A percentile compares a stretch with the other conserved stretches of the same genome.
Conservation (phyloP, 73 alveolate genomes). For the Paramecium primaurelia region DNA sequence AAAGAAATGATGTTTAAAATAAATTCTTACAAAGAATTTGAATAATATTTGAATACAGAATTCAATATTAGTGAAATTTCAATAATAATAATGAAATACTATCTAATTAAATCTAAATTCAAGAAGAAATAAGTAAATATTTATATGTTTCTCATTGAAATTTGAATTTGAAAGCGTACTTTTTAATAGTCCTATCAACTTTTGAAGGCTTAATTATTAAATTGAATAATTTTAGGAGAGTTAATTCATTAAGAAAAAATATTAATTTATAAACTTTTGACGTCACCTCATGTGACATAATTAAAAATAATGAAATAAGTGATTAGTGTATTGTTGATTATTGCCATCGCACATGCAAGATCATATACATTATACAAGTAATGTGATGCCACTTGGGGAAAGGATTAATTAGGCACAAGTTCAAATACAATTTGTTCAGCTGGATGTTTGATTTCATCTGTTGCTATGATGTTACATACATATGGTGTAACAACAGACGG, state of each 20-base stretch:
- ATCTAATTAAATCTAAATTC: too few relatives aligned
- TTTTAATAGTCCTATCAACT: background rate
- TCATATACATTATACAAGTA: constrained; percentile 54
- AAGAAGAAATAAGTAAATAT: too few relatives aligned
- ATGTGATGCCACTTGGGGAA: constrained; percentile 62
- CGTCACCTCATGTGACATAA: background rate
- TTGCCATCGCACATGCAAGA: constrained; percentile 52
- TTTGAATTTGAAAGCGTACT: background rate
- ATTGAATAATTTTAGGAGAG: too few relatives aligned
- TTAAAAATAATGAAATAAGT: constrained; percentile 34
- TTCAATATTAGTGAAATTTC: too few relatives aligned
- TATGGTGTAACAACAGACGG: constrained; percentile 62
- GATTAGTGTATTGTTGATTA: constrained; percentile 31
- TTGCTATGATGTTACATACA: constrained; percentile 64
- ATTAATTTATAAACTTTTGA: background rate
- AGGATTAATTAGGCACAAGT: constrained; percentile 54
- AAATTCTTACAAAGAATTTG: too few relatives aligned
- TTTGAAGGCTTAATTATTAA: background rate
- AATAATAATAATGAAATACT: too few relatives aligned
- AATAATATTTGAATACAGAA: too few relatives aligned
- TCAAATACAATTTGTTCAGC: constrained; percentile 69
- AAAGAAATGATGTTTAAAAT: too few relatives aligned
- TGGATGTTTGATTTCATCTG: constrained; percentile 73
- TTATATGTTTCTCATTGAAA: too few relatives aligned
- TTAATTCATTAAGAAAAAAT: background rate